Evolutionary conservation across 768 basidiomycete genomes (phyloP), one percentile per base, ranked within the genome.

Genomic region (Lactifluus subvellereus): DNA sequence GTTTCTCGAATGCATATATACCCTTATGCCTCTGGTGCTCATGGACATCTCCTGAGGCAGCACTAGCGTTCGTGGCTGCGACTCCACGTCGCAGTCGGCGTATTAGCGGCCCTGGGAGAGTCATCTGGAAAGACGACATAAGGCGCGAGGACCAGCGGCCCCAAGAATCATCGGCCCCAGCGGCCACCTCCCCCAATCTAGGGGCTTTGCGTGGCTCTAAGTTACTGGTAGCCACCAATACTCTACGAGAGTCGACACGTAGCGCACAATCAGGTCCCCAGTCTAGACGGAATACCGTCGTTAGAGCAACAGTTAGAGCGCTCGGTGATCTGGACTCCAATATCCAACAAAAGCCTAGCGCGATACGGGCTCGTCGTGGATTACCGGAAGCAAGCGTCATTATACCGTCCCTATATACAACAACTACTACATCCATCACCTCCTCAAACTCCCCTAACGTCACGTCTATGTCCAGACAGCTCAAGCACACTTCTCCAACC

Each of bases 1-100:
- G 66, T 16, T 67, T 67, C 43, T 60, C 66, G 8, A 67, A 67
- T 38, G 22, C 47, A 1, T 61, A 57, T 43, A 66, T 67, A 43
- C 64, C 66, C 5, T 47, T 67, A 37, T 67, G 66, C 47, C 65
- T 67, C 13, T 67, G 66, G 66, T 67, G 66, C 43, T 49, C 60
- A 11, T 67, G 66, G 66, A 55, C 64, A 42, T 66, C 64, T 48
- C 48, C 57, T 5, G 64, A 60, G 27, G 53, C 59, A 9, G 33
- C 60, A 33, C 22, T 48, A 2, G 57, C 59, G 20, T 67, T 67
- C 52, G 48, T 61, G 40, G 55, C 51, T 13, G 47, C 55, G 37
- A 42, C 52, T 30, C 42, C 56, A 37, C 55, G 52, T 32, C 57
- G 59, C 6, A 37, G 57, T 7, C 59, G 66, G 27, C 37, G 55